Percentiles rank a stretch among this genome's conserved stretches.
phyloP scores from a whole-genome alignment of 2,329 filamentous ascomycete species.

The Chaetothyriales sp. region DNA sequence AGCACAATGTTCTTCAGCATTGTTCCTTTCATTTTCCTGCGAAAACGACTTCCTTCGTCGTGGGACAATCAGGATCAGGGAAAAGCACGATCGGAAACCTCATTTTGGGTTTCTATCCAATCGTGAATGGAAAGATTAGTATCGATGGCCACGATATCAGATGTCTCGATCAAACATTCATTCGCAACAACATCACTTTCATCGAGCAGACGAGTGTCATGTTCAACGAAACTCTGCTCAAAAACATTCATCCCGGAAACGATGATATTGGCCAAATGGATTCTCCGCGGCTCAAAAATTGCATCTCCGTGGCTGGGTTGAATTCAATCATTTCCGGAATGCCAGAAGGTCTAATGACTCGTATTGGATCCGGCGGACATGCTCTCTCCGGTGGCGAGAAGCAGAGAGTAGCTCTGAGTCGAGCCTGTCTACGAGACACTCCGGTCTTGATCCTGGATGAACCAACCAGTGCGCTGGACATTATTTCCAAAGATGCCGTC shows the following conservation, averaged over 20 bases:
- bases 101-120: constrained; percentile 62
- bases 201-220: constrained; percentile 71
- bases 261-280: constrained; percentile 36
- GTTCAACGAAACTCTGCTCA: constrained; percentile 66
- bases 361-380: constrained; percentile 55
- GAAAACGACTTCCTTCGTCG: constrained; percentile 62
- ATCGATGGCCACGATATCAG: constrained; percentile 53
- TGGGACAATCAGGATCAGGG: constrained; percentile 78
- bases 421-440: constrained; percentile 62
- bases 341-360: constrained; percentile 57
- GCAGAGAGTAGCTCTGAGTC: constrained; percentile 67
- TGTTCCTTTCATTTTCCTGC: constrained; percentile 57
- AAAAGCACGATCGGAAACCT: constrained; percentile 82
- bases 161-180: constrained; percentile 54
- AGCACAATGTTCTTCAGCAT: constrained; percentile 45
- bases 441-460: constrained; percentile 79
- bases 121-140: constrained; percentile 49
- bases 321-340: constrained; percentile 53
- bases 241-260: constrained; percentile 65
- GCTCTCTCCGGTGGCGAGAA: constrained; percentile 72
- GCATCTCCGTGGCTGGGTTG: constrained; percentile 55
- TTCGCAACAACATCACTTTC: constrained; percentile 63
- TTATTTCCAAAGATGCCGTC: constrained; percentile 51
- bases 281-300: constrained; percentile 43
- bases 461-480: constrained; percentile 72